Evolutionary conservation across 106 monocot species (phyloP), one percentile per base, ranked within the genome.

Genomic region (Posidonia australis): DNA sequence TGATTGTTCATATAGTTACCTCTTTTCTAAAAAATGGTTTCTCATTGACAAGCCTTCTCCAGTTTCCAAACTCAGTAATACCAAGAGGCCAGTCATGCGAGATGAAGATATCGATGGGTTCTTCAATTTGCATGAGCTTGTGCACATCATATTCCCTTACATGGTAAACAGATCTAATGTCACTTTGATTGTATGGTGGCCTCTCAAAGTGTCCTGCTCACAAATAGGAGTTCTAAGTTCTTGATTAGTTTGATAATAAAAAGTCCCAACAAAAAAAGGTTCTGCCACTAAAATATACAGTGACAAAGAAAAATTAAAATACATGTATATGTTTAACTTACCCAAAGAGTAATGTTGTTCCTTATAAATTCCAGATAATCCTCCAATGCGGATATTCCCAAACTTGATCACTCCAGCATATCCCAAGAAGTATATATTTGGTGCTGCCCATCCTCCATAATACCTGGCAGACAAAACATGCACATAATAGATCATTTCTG

Each of bases 41-140:
- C 23, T 58, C 24, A 30, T n/a, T 61, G 61, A 84, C 27, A 77
- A 96, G 96, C 67, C 70, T 77, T 64, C 84, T 68, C 82, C 80
- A 82, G 55, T 90, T 73, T 68, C 96, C 90, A 77, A 84, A 96
- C 24, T 96, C 96, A 22, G 90, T 87, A 46, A 96, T 90, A 41
- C 87, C 90, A 78, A 82, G 74, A 62, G 90, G 96, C 96, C 96
- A 96, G 75, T 96, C 96, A 79, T 96, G 96, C 24, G 96, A 90
- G n/a, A 96, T 66, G 74, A 96, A 96, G 55, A 96, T 81, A 77
- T 96, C 96, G 61, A 96, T 60, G n/a, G 87, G 90, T 49, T 90
- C 84, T 60, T 85, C 75, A 65, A 96, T 60, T 60, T 85, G 82
- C 87, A 82, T 82, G 43, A 96, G 86, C 75, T 90, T 96, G 29